These are phyloP conservation scores for Wickerhamomyces bisporus DNA, from an alignment of 805 yeast genomes.

Conservation along the genomic window DNA sequence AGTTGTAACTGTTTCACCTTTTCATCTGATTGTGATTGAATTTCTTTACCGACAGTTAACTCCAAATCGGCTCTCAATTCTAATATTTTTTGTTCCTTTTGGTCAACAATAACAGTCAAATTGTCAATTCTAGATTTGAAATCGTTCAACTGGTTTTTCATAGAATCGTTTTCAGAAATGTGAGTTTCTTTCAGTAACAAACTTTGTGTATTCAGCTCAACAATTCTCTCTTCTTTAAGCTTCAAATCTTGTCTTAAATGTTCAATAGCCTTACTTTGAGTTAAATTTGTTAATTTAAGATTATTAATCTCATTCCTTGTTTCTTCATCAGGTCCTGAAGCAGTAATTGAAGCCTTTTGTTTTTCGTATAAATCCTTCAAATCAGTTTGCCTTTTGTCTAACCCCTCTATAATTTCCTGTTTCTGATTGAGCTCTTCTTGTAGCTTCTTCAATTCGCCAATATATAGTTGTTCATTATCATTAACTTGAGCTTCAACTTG, in stretches of 20 bases:
- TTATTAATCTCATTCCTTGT: constrained; percentile 28
- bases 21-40: neutral
- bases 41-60: neutral
- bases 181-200: constrained; percentile 26
- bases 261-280: constrained; percentile 23
- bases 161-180: constrained; percentile 3
- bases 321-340: constrained; percentile 26
- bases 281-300: constrained; percentile 26
- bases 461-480: constrained; percentile 47
- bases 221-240: constrained; percentile 9
- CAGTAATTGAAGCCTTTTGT: constrained; percentile 14
- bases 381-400: constrained; percentile 21
- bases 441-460: constrained; percentile 38
- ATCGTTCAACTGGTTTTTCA: constrained; percentile 1
- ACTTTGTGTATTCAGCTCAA: constrained; percentile 18
- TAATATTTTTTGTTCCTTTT: constrained; percentile 4
- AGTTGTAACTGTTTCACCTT: constrained; percentile 1
- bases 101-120: neutral
- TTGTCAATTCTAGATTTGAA: neutral
- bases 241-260: constrained; percentile 19
- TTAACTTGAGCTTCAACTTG: constrained; percentile 49
- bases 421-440: constrained; percentile 24
- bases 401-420: constrained; percentile 19
- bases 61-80: neutral
- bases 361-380: constrained; percentile 11